Percentiles rank a stretch among this genome's conserved stretches.
Conservation (phyloP, 2,329 filamentous ascomycete genomes). For the Didymellaceae sp. region DNA sequence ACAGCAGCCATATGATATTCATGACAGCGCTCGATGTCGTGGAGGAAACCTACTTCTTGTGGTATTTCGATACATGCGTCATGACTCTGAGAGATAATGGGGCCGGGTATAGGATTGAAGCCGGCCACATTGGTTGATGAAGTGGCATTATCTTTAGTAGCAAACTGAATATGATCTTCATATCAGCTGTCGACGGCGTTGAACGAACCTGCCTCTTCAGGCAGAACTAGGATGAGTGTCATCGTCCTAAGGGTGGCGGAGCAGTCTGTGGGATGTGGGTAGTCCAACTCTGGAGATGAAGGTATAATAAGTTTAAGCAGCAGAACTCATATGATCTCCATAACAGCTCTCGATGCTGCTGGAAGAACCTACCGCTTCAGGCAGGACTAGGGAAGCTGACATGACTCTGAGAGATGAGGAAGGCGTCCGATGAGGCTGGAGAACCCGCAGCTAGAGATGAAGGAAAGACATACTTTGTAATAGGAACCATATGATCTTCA, state of each 20-base stretch:
- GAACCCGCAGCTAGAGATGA: neutral
- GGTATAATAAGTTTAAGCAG: neutral
- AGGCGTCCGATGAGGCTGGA: neutral
- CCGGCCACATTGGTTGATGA: too few relatives aligned
- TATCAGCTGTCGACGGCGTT: neutral
- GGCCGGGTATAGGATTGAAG: too few relatives aligned
- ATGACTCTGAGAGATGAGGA: neutral
- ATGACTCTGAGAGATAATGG: neutral
- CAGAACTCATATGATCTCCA: constrained; percentile 10
- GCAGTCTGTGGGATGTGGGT: neutral
- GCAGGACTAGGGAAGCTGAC: neutral
- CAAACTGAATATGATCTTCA: neutral
- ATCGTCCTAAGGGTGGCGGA: neutral
- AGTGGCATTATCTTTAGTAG: too few relatives aligned
- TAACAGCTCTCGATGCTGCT: neutral
- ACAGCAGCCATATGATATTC: neutral
- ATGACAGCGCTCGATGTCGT: constrained; percentile 5
- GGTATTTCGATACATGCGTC: neutral
- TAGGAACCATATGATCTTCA: constrained; percentile 12
- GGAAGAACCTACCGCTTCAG: neutral
- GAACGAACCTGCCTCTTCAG: neutral
- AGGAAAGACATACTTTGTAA: constrained; percentile 2
- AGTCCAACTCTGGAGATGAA: neutral
- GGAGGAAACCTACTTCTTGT: neutral
- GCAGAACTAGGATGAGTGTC: too few relatives aligned